phyloP scores from a whole-genome alignment of 2,329 filamentous ascomycete species.

The Colletotrichum lupini region DNA sequence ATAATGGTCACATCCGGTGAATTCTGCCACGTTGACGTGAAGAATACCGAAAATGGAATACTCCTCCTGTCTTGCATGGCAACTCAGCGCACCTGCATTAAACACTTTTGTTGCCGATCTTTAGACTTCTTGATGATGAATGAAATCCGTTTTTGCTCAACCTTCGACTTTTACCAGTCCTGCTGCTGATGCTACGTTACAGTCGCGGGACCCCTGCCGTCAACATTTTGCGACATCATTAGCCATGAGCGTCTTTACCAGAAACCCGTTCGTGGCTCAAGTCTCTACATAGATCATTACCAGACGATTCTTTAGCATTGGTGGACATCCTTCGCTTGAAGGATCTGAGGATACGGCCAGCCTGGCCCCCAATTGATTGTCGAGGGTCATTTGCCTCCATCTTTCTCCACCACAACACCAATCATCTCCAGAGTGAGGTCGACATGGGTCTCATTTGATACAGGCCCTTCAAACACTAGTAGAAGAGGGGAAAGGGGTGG shows the following conservation, averaged over 20 bases:
- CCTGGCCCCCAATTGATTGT: background rate
- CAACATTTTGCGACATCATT: background rate
- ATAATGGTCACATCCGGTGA: background rate
- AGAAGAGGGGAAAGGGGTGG: background rate
- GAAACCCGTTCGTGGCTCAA: background rate
- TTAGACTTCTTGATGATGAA: background rate
- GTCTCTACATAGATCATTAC: background rate
- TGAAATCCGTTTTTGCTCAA: background rate
- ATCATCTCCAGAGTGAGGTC: background rate
- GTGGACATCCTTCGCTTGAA: background rate
- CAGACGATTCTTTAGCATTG: background rate
- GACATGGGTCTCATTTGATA: background rate
- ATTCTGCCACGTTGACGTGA: background rate
- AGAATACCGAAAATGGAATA: background rate
- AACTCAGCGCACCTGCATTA: background rate
- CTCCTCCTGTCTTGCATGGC: background rate
- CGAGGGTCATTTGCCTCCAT: background rate
- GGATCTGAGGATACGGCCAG: background rate
- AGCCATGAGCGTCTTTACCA: background rate
- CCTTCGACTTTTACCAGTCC: background rate
- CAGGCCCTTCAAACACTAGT: background rate
- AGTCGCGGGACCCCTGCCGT: background rate
- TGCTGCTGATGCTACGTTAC: background rate
- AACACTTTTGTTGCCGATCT: background rate
- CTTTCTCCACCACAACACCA: background rate